Evolutionary conservation across 2,329 filamentous ascomycete genomes (phyloP).

Genomic region (Bertia moriformis): DNA sequence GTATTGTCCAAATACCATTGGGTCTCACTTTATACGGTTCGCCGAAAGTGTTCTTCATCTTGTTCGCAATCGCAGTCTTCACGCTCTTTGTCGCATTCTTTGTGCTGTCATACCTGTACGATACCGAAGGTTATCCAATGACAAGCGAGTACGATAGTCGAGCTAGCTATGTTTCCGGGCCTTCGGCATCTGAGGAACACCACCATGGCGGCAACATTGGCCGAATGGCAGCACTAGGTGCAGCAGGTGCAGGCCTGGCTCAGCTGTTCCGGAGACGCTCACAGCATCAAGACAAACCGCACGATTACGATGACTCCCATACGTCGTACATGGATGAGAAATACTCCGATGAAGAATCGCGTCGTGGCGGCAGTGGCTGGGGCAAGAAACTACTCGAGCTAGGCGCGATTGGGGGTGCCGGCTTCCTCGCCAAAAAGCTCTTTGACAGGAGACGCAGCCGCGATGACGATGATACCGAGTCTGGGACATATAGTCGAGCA

Average conservation of each 20-base stretch:
- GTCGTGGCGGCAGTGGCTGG: background rate
- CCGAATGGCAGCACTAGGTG: background rate
- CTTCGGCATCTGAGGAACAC: background rate
- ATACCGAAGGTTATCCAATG: background rate
- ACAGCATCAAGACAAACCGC: background rate
- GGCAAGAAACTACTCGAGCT: background rate
- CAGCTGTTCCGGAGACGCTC: background rate
- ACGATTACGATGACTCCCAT: background rate
- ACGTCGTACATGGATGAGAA: background rate
- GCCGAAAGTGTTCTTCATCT: background rate
- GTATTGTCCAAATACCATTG: background rate
- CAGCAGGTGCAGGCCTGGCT: background rate
- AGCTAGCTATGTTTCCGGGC: background rate
- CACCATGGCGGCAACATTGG: background rate
- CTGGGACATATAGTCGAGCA: background rate
- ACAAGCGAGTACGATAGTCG: background rate
- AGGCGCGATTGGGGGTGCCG: background rate
- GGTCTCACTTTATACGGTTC: background rate
- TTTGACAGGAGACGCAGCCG: background rate
- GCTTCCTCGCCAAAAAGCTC: background rate
- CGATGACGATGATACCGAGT: background rate
- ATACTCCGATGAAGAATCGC: background rate
- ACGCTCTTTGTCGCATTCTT: background rate
- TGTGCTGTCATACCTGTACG: background rate
- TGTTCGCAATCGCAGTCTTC: background rate